Evolutionary conservation across 2,329 filamentous ascomycete genomes (phyloP).

Genomic region (Pseudogymnoascus destructans): DNA sequence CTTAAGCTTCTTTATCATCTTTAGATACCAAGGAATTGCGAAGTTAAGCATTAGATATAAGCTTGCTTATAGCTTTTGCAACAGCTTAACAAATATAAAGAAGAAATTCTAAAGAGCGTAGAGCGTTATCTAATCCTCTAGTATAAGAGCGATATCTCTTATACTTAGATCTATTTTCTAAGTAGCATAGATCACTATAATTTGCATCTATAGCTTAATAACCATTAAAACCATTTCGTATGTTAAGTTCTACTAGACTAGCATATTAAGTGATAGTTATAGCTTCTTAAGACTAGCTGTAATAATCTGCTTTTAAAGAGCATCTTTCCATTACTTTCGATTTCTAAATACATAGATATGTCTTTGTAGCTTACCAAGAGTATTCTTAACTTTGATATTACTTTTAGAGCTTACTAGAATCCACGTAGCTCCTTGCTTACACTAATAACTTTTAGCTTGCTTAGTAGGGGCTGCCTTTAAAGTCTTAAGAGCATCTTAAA

Average conservation of each 20-base stretch:
- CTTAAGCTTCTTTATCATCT: too few relatives aligned
- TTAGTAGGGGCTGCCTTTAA: too few relatives aligned
- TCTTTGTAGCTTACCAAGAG: neutral
- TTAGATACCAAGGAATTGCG: too few relatives aligned
- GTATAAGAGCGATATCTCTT: too few relatives aligned
- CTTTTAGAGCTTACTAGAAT: neutral
- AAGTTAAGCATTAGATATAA: too few relatives aligned
- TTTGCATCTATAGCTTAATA: neutral
- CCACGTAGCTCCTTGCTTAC: too few relatives aligned
- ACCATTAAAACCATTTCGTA: neutral
- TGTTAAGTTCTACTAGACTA: neutral
- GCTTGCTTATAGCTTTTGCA: too few relatives aligned
- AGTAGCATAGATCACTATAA: neutral
- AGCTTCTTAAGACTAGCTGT: neutral
- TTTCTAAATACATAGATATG: neutral
- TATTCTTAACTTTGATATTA: neutral
- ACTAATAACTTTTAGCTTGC: too few relatives aligned
- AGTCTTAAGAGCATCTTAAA: neutral
- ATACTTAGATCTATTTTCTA: neutral
- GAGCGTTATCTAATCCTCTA: too few relatives aligned
- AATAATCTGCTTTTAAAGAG: neutral
- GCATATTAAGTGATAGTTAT: too few relatives aligned
- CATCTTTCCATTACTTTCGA: neutral
- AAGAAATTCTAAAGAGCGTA: too few relatives aligned
- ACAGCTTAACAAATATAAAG: too few relatives aligned